Evolutionary conservation across 1,284 basidiomycete genomes (phyloP).

Genomic region (Marasmius sp.): DNA sequence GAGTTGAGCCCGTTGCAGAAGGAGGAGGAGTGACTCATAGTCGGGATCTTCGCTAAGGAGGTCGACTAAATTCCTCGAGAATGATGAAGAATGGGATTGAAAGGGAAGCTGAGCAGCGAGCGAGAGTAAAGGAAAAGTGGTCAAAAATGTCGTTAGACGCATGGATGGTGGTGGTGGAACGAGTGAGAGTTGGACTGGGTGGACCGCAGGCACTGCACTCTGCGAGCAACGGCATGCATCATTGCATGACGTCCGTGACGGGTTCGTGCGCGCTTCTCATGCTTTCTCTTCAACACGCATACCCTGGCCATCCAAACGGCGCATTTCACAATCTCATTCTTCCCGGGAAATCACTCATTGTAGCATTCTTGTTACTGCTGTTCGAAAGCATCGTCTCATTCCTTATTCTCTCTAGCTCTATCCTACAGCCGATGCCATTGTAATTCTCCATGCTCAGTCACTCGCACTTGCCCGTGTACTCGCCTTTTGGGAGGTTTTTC

Average conservation of each 20-base stretch:
- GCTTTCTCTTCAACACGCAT: constrained; percentile 22
- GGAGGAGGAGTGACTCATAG: constrained; percentile 75
- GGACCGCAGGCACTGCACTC: background rate
- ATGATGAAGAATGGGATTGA: constrained; percentile 5
- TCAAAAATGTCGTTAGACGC: constrained; percentile 31
- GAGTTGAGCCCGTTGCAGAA: constrained; percentile 86
- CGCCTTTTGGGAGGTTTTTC: constrained; percentile 76
- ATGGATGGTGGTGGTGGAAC: constrained; percentile 34
- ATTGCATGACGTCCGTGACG: constrained; percentile 1
- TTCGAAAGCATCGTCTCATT: constrained; percentile 10
- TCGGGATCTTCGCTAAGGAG: constrained; percentile 74
- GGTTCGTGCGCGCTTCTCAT: constrained; percentile 4
- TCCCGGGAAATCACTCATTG: constrained; percentile 55
- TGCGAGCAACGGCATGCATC: background rate
- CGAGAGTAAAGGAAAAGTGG: constrained; percentile 4
- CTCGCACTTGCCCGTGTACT: constrained; percentile 65
- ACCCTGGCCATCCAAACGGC: constrained; percentile 56
- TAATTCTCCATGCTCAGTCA: constrained; percentile 65
- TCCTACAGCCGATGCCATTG: constrained; percentile 64
- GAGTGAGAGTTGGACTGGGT: background rate
- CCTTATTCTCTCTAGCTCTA: constrained; percentile 53
- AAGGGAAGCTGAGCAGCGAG: constrained; percentile 7
- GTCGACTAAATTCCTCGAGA: constrained; percentile 73
- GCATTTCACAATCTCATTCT: constrained; percentile 58
- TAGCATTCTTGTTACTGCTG: constrained; percentile 31